Evolutionary conservation across 371 early-diverging fungal genomes (phyloP), one percentile per base, ranked within the genome.

Genomic region (Mucor circinelloides): DNA sequence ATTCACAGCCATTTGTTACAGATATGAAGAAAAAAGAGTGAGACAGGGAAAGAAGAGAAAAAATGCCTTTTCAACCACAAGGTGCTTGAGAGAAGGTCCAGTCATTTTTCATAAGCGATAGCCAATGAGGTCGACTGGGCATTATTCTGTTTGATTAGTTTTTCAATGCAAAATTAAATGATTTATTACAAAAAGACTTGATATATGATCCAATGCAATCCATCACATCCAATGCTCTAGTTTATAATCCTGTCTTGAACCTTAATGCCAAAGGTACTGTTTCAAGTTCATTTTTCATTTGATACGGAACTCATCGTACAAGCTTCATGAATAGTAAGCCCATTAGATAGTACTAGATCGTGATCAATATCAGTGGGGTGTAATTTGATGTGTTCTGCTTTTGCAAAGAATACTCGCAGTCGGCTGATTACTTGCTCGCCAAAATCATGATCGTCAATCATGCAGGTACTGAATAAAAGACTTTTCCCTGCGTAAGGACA

Each of bases 1-100:
- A 56, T 55, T 65, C 19, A 65, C 19, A 25, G 6, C 54, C 58
- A 65, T 65, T 60, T 52, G 52, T 27, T 52, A 2, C n/a, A 46
- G 6, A 17, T 21, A 23, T 38, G 44, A 46, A 60, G 17, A 42
- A 60, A 6, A 40, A 40, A 60, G 27, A 60, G 9, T 13, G 2
- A 31, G 3, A 23, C 2, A 56, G 6, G 17, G 28, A 40, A 23
- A 60, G 44, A 60, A 60, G 25, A 28, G 27, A 59, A 40, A 40
- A n/a, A 36, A 9, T 52, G 52, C 52, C 52, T 52, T 52, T 52
- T 27, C 27, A 52, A 52, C 12, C 46, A 46, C 46, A 46, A 46
- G 46, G 46, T 52, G 52, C 25, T 52, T 27, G 15, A 8, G 9
- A 13, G 23, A 36, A 40, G 52, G 25, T 27, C 52, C 27, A 52